Conservation (phyloP, 2,329 filamentous ascomycete species). For the Alternaria novae-zelandiae region DNA sequence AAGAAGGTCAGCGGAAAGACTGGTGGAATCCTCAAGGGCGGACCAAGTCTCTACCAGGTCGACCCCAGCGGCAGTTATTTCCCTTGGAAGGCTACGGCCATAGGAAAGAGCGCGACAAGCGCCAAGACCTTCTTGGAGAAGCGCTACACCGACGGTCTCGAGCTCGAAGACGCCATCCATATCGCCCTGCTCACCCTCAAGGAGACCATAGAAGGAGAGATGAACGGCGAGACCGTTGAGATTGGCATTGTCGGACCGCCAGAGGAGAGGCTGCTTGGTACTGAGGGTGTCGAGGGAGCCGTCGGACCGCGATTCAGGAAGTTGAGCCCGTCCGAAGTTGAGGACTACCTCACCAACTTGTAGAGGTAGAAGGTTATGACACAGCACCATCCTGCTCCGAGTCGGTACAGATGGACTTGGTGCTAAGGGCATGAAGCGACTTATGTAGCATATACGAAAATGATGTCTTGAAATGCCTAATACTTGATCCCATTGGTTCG, state of each 20-base stretch:
- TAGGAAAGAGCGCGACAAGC: conserved; percentile 97
- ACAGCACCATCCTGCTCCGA: not conserved
- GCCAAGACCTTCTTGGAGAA: conserved; percentile 99
- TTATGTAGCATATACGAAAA: conserved; percentile 36
- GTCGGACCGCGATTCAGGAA: conserved; percentile 89
- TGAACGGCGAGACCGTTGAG: conserved; percentile 98
- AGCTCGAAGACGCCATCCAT: conserved; percentile 97
- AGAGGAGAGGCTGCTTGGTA: conserved; percentile 88
- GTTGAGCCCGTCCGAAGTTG: conserved; percentile 96
- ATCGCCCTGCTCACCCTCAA: conserved; percentile 97
- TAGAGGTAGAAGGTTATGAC: conserved; percentile 65
- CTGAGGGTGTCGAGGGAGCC: conserved; percentile 85
- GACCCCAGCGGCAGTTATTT: conserved; percentile 99
- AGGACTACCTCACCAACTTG: conserved; percentile 99
- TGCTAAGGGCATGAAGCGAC: conserved; percentile 21
- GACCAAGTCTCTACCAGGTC: conserved; percentile 97
- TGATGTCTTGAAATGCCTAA: conserved; percentile 15
- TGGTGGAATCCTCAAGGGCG: conserved; percentile 92
- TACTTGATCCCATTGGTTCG: not conserved
- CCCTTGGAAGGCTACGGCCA: conserved; percentile 98
- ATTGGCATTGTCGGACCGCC: conserved; percentile 97
- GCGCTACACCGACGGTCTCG: conserved; percentile 94
- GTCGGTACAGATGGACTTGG: not conserved
- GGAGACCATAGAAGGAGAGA: conserved; percentile 99
- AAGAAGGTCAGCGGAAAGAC: conserved; percentile 85